Conservation (phyloP, 768 basidiomycete species). For the Lentinus tigrinus region DNA sequence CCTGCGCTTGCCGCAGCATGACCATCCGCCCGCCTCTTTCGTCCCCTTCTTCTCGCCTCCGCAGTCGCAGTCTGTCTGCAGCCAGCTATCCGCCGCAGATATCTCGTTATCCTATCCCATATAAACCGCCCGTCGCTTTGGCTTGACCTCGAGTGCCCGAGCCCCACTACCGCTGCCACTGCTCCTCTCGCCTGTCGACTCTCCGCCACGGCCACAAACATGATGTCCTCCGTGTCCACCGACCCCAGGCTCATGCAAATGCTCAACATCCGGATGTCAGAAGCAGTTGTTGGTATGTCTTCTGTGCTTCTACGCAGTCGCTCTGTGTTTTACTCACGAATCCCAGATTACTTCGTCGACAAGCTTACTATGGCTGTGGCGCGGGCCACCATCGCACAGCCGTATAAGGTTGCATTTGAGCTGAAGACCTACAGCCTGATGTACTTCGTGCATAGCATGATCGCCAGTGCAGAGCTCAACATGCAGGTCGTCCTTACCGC, state of each 20-base stretch:
- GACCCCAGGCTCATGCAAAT: conserved; percentile 4
- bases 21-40: background rate
- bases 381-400: background rate
- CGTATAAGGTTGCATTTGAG: background rate
- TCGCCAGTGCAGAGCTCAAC: conserved; percentile 15
- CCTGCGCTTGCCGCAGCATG: background rate
- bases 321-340: background rate
- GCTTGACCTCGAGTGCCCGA: background rate
- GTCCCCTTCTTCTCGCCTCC: background rate
- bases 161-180: background rate
- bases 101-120: background rate
- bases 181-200: background rate
- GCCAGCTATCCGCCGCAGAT: background rate
- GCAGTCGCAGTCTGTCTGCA: background rate
- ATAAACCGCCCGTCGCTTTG: background rate
- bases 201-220: conserved; percentile 4
- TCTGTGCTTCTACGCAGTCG: background rate
- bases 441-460: conserved; percentile 13
- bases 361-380: conserved; percentile 7
- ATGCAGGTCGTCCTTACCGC: conserved; percentile 27
- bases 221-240: background rate
- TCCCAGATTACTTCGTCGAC: conserved; percentile 18
- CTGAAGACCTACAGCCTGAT: conserved; percentile 8
- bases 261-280: background rate
- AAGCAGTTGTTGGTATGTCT: conserved; percentile 13